Percentiles rank a stretch among this genome's conserved stretches.
Conservation (phyloP, 2,329 filamentous ascomycete genomes). For the Aureobasidium sp. region DNA sequence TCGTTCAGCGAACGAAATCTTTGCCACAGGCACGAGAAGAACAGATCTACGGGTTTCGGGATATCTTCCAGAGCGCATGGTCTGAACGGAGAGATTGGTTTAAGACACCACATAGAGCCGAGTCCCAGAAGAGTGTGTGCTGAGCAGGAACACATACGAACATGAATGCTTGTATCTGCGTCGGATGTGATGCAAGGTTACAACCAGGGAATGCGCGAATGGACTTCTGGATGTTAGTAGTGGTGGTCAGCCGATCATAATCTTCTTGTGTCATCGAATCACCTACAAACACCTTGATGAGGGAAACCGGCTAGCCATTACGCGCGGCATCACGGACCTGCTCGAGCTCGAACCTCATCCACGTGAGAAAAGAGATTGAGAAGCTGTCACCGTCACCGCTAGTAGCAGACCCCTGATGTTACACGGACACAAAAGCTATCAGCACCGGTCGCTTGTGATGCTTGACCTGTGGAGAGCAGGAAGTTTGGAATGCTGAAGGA, state of each 20-base stretch:
- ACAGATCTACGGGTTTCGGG: not conserved
- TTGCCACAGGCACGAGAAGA: not conserved
- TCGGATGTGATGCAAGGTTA: not conserved
- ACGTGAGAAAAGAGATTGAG: not conserved
- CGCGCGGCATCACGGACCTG: not conserved
- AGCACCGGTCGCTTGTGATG: not conserved
- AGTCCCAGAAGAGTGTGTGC: not conserved
- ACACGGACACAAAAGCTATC: not conserved
- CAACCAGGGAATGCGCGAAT: not conserved
- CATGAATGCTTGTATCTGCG: not conserved
- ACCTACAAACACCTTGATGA: not conserved
- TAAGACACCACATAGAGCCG: not conserved
- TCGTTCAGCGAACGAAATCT: too few relatives aligned
- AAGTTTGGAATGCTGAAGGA: not conserved
- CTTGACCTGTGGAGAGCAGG: not conserved
- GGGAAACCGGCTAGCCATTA: not conserved
- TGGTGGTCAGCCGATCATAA: not conserved
- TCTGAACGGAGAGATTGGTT: not conserved
- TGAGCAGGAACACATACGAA: not conserved
- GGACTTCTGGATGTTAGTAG: not conserved
- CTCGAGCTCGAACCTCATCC: not conserved
- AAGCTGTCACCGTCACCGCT: not conserved
- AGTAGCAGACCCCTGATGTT: not conserved
- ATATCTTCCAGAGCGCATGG: not conserved
- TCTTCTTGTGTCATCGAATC: not conserved